phyloP scores from a whole-genome alignment of 1,139 yeast genomes.

The Protomyces gravidus region DNA sequence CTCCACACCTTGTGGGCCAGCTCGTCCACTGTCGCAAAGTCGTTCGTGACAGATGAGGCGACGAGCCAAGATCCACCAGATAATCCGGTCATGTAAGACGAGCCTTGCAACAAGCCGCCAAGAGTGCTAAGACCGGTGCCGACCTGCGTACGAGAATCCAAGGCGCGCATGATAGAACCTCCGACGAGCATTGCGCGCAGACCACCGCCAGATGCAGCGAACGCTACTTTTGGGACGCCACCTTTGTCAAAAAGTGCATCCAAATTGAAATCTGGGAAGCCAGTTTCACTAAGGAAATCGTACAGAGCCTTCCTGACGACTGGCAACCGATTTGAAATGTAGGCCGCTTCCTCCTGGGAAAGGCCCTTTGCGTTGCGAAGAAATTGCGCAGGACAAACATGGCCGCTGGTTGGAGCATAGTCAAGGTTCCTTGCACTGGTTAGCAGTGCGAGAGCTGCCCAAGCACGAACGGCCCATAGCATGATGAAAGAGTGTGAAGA shows the following conservation, averaged over 20 bases:
- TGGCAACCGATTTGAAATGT: constrained; percentile 45
- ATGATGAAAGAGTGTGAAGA: no score
- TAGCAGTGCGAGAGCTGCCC: no score
- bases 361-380: constrained; percentile 31
- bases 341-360: constrained; percentile 31
- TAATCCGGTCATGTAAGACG: constrained; percentile 78
- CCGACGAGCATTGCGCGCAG: constrained; percentile 86
- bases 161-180: constrained; percentile 77
- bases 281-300: constrained; percentile 55
- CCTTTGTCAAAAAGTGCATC: constrained; percentile 45
- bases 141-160: constrained; percentile 69
- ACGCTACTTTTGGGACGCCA: constrained; percentile 52
- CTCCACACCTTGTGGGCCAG: constrained; percentile 34
- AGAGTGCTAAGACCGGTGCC: constrained; percentile 56
- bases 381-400: constrained; percentile 35
- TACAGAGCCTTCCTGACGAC: constrained; percentile 53
- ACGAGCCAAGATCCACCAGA: constrained; percentile 83
- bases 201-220: constrained; percentile 89
- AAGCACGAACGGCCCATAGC: no score
- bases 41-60: constrained; percentile 52
- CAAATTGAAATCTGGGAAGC: constrained; percentile 53
- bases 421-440: no score
- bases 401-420: no score
- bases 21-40: constrained; percentile 32
- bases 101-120: constrained; percentile 74